Percentiles rank a stretch among this genome's conserved stretches.
Evolutionary conservation across 108 stramenopile genomes (phyloP).

Genomic region (Nannochloropsis gaditana): DNA sequence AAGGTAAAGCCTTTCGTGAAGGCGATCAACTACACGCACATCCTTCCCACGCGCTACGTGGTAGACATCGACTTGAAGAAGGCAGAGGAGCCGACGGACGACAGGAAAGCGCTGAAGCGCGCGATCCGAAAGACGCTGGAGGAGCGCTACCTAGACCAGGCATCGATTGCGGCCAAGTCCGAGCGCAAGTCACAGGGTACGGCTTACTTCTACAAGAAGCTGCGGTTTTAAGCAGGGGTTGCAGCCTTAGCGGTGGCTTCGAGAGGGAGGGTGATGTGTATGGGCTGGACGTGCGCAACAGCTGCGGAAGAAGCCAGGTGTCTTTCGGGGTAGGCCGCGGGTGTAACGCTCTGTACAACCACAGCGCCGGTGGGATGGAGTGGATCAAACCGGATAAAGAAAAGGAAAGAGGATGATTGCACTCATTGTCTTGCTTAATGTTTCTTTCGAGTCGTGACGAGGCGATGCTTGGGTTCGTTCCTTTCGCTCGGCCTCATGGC

Average conservation of each 20-base stretch:
- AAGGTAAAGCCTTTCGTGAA: slow-evolving; percentile 99
- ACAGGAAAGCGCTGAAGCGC: slow-evolving; percentile 55
- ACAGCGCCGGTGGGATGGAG: no score
- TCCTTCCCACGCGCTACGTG: slow-evolving; percentile 98
- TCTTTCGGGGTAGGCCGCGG: no score
- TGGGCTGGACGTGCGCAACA: no score
- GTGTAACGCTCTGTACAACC: no score
- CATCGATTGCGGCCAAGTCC: slow-evolving; percentile 65
- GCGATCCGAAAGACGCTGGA: slow-evolving; percentile 89
- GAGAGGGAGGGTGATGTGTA: no score
- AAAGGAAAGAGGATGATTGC: no score
- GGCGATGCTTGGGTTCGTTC: no score
- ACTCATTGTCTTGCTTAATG: no score
- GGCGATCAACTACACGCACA: slow-evolving; percentile 95
- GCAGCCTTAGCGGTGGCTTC: background rate
- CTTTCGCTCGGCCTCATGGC: no score
- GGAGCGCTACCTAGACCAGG: slow-evolving; percentile 84
- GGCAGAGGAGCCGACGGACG: slow-evolving; percentile 60
- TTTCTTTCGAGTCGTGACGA: no score
- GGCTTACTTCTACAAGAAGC: slow-evolving; percentile 91
- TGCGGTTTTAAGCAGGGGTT: slow-evolving; percentile 72
- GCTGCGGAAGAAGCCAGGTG: no score
- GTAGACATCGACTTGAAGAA: slow-evolving; percentile 93
- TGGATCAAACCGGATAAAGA: no score
- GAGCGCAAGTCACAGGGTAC: slow-evolving; percentile 93